Conservation (phyloP, 495 filamentous ascomycete genomes). For the Xylaria cubensis region DNA sequence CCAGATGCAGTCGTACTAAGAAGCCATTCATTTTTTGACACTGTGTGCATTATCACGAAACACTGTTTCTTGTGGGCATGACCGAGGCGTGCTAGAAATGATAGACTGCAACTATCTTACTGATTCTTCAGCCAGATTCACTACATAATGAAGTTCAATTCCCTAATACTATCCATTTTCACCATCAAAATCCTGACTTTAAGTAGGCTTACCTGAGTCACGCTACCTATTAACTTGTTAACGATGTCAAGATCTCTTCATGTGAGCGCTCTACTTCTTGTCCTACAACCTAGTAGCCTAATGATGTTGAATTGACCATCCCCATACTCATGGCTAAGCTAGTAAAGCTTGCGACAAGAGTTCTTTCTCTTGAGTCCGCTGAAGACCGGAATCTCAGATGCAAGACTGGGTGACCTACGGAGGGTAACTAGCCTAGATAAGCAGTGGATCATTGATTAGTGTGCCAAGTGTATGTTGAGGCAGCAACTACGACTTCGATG, state of each 20-base stretch:
- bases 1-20: background rate
- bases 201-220: background rate
- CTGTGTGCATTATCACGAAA: background rate
- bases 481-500: too few relatives aligned
- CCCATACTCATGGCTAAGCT: slow-evolving; percentile 6
- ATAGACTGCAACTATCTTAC: too few relatives aligned
- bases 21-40: background rate
- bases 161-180: background rate
- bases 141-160: background rate
- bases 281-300: background rate
- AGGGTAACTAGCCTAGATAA: background rate
- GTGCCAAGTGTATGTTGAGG: background rate
- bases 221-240: background rate
- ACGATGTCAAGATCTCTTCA: background rate
- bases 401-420: too few relatives aligned
- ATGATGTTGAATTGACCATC: background rate
- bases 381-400: background rate
- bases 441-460: background rate
- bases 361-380: background rate
- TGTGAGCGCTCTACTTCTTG: background rate
- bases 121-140: too few relatives aligned
- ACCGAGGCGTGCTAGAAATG: too few relatives aligned
- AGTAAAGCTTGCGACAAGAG: slow-evolving; percentile 11
- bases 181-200: background rate
- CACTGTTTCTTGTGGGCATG: background rate